Evolutionary conservation across 192 early-diverging fungal species (phyloP).

Genomic region (Backusella westeae): DNA sequence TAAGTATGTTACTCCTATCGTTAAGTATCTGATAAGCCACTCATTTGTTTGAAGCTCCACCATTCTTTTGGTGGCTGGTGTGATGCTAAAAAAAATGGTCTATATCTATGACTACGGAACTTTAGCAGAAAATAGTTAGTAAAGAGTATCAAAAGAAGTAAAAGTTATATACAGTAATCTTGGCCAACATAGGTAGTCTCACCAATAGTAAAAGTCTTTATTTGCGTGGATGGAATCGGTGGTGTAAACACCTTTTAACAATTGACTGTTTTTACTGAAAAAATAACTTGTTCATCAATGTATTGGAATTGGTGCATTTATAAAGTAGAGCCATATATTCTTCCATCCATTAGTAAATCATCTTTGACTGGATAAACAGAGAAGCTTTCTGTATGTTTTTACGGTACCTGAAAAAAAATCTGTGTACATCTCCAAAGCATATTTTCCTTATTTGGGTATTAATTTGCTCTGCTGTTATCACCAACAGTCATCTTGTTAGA

Average conservation of each 20-base stretch:
- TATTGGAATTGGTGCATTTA: background rate
- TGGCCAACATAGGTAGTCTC: background rate
- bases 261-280: background rate
- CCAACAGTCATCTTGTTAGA: too few species aligned
- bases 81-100: background rate
- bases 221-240: background rate
- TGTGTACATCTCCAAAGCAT: background rate
- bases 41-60: conserved; percentile 1
- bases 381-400: background rate
- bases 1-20: background rate
- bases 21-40: background rate
- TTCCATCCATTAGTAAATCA: background rate
- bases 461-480: background rate
- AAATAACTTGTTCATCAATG: background rate
- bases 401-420: background rate
- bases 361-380: background rate
- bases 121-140: background rate
- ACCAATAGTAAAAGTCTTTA: background rate
- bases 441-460: background rate
- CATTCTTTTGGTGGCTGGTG: background rate
- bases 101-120: background rate
- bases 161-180: background rate
- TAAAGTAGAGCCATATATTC: background rate
- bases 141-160: background rate
- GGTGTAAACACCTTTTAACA: background rate